Conservation (phyloP, 257 asterid species). For the Cynanchum wilfordii region DNA sequence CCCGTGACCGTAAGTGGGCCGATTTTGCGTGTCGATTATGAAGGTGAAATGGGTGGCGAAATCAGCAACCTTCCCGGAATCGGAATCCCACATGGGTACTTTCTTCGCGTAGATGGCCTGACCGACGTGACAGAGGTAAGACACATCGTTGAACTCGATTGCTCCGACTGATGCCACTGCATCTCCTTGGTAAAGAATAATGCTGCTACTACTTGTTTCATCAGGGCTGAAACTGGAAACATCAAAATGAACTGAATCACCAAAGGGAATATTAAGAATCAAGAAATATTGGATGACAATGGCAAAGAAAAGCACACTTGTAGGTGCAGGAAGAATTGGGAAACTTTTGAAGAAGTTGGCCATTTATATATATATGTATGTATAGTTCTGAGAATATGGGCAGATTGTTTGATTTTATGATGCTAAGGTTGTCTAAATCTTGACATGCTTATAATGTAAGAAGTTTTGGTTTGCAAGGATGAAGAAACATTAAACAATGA, state of each 20-base stretch:
- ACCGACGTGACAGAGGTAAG: slow-evolving; percentile 25
- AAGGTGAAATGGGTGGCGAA: slow-evolving; percentile 33
- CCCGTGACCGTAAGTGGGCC: slow-evolving; percentile 24
- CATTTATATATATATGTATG: not conserved
- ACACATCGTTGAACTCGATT: slow-evolving; percentile 14
- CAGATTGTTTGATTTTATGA: not conserved
- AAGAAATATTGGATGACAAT: slow-evolving; percentile 5
- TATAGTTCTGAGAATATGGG: not conserved
- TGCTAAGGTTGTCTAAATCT: not conserved
- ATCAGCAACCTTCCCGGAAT: slow-evolving; percentile 18
- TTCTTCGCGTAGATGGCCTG: slow-evolving; percentile 26
- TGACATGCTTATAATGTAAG: not conserved
- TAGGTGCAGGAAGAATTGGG: not conserved
- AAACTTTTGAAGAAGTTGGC: not conserved
- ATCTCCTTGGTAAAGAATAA: slow-evolving; percentile 27
- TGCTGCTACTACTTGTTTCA: not conserved
- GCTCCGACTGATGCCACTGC: slow-evolving; percentile 22
- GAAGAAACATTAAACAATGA: not conserved
- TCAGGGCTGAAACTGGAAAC: slow-evolving; percentile 21
- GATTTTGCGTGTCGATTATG: slow-evolving; percentile 18
- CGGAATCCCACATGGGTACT: slow-evolving; percentile 32
- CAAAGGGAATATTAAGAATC: slow-evolving; percentile 4
- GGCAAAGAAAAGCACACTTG: not conserved
- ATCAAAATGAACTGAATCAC: slow-evolving; percentile 19
- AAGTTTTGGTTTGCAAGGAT: no score